Base-by-base conservation (phyloP, 2,329 filamentous ascomycete genomes). In the Bretziella fagacearum region DNA sequence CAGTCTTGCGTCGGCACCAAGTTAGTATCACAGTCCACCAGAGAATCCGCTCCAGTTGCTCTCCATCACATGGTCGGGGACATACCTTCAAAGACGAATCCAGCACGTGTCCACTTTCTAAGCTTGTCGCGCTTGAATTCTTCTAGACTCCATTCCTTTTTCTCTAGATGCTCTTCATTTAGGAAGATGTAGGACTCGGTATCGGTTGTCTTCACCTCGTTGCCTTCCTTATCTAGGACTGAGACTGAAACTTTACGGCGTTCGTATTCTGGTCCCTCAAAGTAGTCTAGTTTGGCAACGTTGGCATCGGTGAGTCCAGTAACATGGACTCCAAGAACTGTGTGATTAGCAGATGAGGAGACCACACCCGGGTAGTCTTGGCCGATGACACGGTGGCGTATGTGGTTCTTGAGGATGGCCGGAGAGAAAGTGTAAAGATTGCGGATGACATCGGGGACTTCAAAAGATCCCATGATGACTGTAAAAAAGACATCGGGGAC, bases 281-380 rank as follows among this genome's bases (percentile, higher is more conserved):
- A 96, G 3, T 67, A 62, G 57, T 95, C 86, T 2, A 96, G 68
- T 25, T 80, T 77, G 54, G 66, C 63, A 45, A 95, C 66, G 56
- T 95, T 86, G 20, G 73, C 77, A 30, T 79, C 73, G 0, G 83
- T 93, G 36, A 96, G 65, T 0, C 87, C 87, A 0, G 76, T 77
- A 1, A 86, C 84, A 45, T 81, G 74, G 20, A 80, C 78, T 3
- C 89, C 89, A 2, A 80, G 74, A 1, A 93, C 84, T 4, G 65
- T 66, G 47, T 74, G 66, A 3, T 65, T 65, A 10, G 37, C n/a
- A 2, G 60, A 42, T 49, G 74, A 66, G 4, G 73, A 65, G 1
- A 81, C 64, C 45, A 95, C 79, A 44, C 74, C 89, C 0, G 89
- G 89, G 59, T 94, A 96, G 61, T 93, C 85, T 27, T 73, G 79